Evolutionary conservation across 192 early-diverging fungal genomes (phyloP), one percentile per base, ranked within the genome.

Genomic region (Backusella luteola): DNA sequence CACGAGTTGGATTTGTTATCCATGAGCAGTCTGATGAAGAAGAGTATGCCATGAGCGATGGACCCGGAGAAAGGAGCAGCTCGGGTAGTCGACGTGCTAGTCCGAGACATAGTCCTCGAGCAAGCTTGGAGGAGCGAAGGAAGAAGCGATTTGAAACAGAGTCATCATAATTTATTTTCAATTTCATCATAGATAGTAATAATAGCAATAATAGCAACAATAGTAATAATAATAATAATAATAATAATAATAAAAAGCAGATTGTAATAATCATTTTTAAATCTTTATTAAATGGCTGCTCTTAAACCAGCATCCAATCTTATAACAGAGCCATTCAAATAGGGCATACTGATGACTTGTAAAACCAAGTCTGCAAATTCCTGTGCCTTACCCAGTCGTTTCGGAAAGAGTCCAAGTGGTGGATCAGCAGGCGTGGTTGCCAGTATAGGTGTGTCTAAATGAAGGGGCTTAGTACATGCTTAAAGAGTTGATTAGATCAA

Each of bases 11-110:
- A 2, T 80, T 80, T 56, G 66, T 75, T 38, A 80, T 80, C 29
- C 74, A 80, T 32, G 79, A 80, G 38, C 38, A n/a, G 6, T 76
- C 75, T 0, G 79, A 80, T 35, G 79, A 80, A 53, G 79, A 80
- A 41, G 79, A 80, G 3, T 76, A 76, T 38, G 67, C 52, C 1
- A 63, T 72, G 34, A 66, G 52, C 38, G 52, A 56, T 41, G 56
- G 67, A 0, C 26, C 77, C 5, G 6, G 26, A 1, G n/a, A n/a
- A 19, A 26, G 12, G 4, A 52, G 59, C 46, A 41, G 21, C 4
- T 29, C 56, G 3, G 56, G 56, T 14, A 69, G 68, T 41, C n/a
- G 68, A 39, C 9, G 34, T 11, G 19, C 72, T 9, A 78, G 77
- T 69, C 77, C 77, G 4, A 41, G 42, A 32, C 53, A 38, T 19